Evolutionary conservation across 83 land plant species (phyloP), one percentile per base, ranked within the genome.

Genomic region (Thuja plicata): DNA sequence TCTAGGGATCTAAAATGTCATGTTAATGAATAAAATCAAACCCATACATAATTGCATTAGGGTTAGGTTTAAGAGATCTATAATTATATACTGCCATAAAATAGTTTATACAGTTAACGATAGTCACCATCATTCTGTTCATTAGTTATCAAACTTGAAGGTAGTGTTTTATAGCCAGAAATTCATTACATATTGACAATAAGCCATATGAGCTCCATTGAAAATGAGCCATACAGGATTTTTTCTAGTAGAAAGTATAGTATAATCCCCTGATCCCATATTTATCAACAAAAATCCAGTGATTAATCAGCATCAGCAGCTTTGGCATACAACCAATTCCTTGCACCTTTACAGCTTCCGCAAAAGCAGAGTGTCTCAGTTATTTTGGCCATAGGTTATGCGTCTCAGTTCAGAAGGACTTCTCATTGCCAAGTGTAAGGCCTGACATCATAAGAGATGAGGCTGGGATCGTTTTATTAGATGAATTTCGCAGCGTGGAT

Each of bases 371-470:
- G 77, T 73, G 8, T 0, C 54, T 82, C 34, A 82, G 30, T n/a
- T 43, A 15, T 86, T 19, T 86, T 86, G 12, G 5, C 16, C 38
- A 19, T 40, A 86, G 43, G 87, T 57, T 35, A 86, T 86, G 45
- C 34, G 5, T 60, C 43, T 86, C 27, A 86, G 71, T 45, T 86
- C 87, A 9, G 15, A 55, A n/a, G 87, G 57, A 70, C 40, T 86
- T 71, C 40, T 86, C 87, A 35, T 34, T 52, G n/a, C 43, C 55
- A 86, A 86, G 55, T 71, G 55, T 86, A 86, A 54, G 87, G 71
- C 30, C 30, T 52, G n/a, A n/a, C n/a, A n/a, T n/a, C n/a, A n/a
- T n/a, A n/a, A n/a, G n/a, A n/a, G n/a, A n/a, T n/a, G n/a, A 6
- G 45, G 54, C 35, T 82, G 32, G 45, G n/a, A 43, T 1, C 21